Base-by-base conservation (phyloP, 2,329 filamentous ascomycete genomes). In the Beauveria bassiana region DNA sequence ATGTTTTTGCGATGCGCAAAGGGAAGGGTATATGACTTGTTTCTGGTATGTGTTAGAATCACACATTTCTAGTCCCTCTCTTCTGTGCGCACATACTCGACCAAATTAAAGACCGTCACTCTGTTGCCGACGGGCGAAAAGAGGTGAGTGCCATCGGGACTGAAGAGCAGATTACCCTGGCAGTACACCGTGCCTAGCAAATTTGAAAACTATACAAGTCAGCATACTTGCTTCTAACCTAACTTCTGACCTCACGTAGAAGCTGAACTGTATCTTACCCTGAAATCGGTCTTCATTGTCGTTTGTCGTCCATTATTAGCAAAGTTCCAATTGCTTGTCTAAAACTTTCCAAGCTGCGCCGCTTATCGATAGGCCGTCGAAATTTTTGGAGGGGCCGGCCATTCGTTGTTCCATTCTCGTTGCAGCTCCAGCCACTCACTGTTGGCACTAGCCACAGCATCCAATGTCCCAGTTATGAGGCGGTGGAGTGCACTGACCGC, bases 271-370 rank as follows among this genome's bases (percentile, higher is more conserved):
- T 20, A 22, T n/a, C 43, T 65, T 77, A 96, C 93, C 86, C 95
- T 96, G 77, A 98, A 99, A 78, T 98, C 93, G 68, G 93, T 98
- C 89, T 98, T 99, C 95, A 99, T 99, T 74, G 76, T 86, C 73
- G 75, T 70, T 71, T 71, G 67, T 67, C 69, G 70, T 69, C 72
- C 73, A 75, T 75, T 66, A 69, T 72, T 63, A 61, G 67, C 58
- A 61, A 57, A 67, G 42, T 49, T 51, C 9, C 49, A 16, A 22
- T 10, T 46, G 22, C 22, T 26, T 65, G 63, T 68, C 68, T 68
- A 73, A 74, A 72, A 65, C 61, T 67, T 65, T 66, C 64, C 57
- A 59, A 66, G 65, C 59, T 52, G 61, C 62, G 51, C 49, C 62
- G 61, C 71, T 74, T 74, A 74, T 74, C 73, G 73, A 74, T 73